Base-by-base conservation (phyloP, 495 filamentous ascomycete genomes). In the Aspergillus mulundensis region DNA sequence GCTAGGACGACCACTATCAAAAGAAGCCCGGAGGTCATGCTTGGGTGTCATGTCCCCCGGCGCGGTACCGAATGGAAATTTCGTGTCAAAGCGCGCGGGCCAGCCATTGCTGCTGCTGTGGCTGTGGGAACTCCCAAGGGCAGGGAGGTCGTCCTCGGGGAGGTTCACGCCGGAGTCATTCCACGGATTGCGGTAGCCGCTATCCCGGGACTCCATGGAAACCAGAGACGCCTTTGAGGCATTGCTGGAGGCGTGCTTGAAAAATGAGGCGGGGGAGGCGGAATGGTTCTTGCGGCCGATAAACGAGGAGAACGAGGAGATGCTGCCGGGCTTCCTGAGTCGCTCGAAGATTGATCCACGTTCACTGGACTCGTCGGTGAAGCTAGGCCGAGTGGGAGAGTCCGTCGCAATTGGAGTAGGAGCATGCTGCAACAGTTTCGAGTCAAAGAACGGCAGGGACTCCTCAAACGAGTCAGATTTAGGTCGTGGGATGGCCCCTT, bases 391-490 rank as follows among this genome's bases (percentile, higher is more conserved):
- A 15, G 90, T 95, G 2, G 91, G 91, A 25, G 91, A 94, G 62
- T 96, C 91, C 3, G 90, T 91, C 14, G 81, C 78, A 20, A 92
- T 77, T 1, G 87, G 85, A 28, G 84, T 83, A 25, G 90, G 90
- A 10, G 90, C 90, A 64, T 92, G 88, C 70, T 97, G 95, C 32
- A 99, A 79, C 30, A 99, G 75, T 73, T 97, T 97, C 0, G 91
- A 94, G 69, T 96, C 87, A 70, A 99, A 99, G 77, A 90, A 97
- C 23, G 90, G 92, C 28, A 96, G 81, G 39, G 90, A 92, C 57
- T 97, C 95, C 64, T 97, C 94, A 65, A 97, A 99, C 1, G 94
- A 96, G 71, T 99, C 94, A 5, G 94, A 97, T 77, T 97, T 97
- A 48, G 94, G 95, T 43, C 93, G 87, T 0, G 93, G 91, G 58